Percentiles rank a stretch among this genome's conserved stretches.
phyloP scores from a whole-genome alignment of 2,329 filamentous ascomycete species.

The Xylariales sp. region DNA sequence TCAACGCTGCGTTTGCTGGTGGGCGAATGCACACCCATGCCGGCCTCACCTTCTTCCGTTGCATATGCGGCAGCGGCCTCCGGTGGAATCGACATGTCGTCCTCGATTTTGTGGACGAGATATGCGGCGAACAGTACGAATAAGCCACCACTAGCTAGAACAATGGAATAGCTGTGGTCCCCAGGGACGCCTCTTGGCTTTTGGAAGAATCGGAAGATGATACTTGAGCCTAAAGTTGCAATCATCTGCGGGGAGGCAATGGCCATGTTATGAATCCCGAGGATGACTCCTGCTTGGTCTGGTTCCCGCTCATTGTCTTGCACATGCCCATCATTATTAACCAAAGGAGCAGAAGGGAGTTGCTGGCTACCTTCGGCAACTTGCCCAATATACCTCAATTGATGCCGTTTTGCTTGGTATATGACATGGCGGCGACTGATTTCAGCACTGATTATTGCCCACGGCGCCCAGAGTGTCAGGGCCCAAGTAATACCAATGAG shows the following conservation, averaged over 20 bases:
- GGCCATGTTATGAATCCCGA: constrained; percentile 96
- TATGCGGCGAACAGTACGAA: constrained; percentile 82
- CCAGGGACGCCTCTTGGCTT: constrained; percentile 87
- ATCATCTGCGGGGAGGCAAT: constrained; percentile 92
- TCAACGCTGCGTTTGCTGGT: constrained; percentile 57
- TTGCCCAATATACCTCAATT: constrained; percentile 46
- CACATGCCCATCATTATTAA: constrained; percentile 47
- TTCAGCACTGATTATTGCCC: constrained; percentile 93
- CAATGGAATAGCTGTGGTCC: constrained; percentile 88
- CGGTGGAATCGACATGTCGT: constrained; percentile 61
- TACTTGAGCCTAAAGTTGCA: constrained; percentile 84
- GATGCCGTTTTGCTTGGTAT: constrained; percentile 55
- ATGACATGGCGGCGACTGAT: constrained; percentile 82
- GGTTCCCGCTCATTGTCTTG: constrained; percentile 69
- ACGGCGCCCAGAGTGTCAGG: constrained; percentile 92
- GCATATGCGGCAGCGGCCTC: constrained; percentile 53
- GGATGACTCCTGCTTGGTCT: constrained; percentile 87
- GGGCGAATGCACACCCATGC: constrained; percentile 46
- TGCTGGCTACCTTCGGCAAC: constrained; percentile 35
- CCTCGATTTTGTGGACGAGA: constrained; percentile 74
- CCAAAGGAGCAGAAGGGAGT: constrained; percentile 43
- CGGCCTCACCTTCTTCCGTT: constrained; percentile 55
- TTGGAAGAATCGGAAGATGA: constrained; percentile 87
- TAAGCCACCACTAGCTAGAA: constrained; percentile 84
- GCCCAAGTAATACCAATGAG: constrained; percentile 93